Base-by-base conservation (phyloP, 441 rosid species). In the Aquilaria agallochum region DNA sequence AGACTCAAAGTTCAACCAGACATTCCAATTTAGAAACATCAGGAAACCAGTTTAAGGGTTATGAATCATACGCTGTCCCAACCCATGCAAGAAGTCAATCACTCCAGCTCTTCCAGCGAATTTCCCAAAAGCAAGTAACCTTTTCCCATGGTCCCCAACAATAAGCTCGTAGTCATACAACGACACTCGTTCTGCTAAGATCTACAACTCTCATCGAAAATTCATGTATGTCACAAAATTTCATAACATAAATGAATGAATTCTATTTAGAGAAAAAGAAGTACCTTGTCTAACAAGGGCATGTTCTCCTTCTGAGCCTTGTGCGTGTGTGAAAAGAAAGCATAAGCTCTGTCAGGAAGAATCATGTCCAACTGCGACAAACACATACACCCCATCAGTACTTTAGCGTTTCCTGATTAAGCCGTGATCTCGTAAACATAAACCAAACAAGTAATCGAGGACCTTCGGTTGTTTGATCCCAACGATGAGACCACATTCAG, bases 21-120 rank as follows among this genome's bases (percentile, higher is more conserved):
- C 14, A 52, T 49, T 33, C 47, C 56, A 56, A 32, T 5, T 14
- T 1, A 14, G 32, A 51, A 67, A 63, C 32, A 52, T 11, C 5
- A 45, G 60, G 13, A 56, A 44, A 69, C 60, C 34, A 52, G 55
- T 50, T 48, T 11, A 9, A 52, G 52, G 42, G 62, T 11, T 14
- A 62, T 48, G 67, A 58, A 72, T 50, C 83, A 59, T 84, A 90
- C 96, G 68, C 78, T 80, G 87, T 80, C 98, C 98, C 36, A 93
- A 67, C 47, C 95, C 97, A 31, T 66, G 78, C 69, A 93, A 79
- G 76, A 93, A 86, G 67, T 93, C 98, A 60, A 88, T 69, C 14
- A 88, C 75, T 60, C 98, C 98, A 42, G 98, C 98, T 90, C 92
- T 85, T 58, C 98, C 98, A 67, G 98, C 98, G 74, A 64, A 93